Conservation (phyloP, 768 basidiomycete genomes). For the Termitomyces eurrhizus region DNA sequence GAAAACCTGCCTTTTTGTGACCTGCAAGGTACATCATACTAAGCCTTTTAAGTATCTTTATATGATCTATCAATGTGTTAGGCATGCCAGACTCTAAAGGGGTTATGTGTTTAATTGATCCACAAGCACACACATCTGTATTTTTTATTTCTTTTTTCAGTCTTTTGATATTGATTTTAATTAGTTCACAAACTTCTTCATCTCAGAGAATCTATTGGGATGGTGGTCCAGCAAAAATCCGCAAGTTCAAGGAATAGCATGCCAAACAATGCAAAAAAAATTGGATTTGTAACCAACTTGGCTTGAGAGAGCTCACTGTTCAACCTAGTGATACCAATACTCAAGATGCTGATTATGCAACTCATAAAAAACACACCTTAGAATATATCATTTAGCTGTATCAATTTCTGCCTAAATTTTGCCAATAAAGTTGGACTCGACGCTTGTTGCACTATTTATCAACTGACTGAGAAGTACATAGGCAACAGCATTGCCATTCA, state of each 20-base stretch:
- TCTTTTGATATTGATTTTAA: neutral
- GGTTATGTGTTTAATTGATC: neutral
- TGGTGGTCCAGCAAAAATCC: too few species aligned
- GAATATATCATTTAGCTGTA: neutral
- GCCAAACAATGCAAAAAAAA: neutral
- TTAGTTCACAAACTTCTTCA: neutral
- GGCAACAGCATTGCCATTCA: too few species aligned
- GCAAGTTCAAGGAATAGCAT: neutral
- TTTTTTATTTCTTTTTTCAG: neutral
- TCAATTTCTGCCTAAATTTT: too few species aligned
- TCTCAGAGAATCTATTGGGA: neutral
- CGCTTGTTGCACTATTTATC: too few species aligned
- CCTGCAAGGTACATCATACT: neutral
- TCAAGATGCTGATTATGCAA: too few species aligned
- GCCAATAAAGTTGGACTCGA: too few species aligned
- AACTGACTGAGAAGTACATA: too few species aligned
- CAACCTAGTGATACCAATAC: too few species aligned
- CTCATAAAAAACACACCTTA: neutral
- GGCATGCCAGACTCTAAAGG: neutral
- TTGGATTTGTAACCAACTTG: neutral
- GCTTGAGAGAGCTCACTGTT: neutral
- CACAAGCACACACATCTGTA: neutral
- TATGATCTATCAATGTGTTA: constrained; percentile 1
- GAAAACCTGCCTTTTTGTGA: neutral
- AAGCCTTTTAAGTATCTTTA: neutral